These are phyloP conservation scores for Alternaria angustiovoidea DNA, from an alignment of 2,329 filamentous ascomycete genomes.

Conservation along the genomic window DNA sequence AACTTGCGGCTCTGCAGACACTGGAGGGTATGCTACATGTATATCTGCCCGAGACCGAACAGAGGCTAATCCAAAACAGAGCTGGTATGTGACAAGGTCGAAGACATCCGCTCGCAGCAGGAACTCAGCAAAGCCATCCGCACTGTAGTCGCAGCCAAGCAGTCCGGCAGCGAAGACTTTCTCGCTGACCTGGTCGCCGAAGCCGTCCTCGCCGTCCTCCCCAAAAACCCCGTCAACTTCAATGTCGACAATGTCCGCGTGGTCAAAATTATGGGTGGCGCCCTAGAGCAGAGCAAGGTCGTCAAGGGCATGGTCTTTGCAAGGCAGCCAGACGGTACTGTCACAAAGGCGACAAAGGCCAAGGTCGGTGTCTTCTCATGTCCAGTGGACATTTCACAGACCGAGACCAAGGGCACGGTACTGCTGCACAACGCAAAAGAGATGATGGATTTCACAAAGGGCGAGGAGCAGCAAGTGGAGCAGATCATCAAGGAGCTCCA, in stretches of 20 bases:
- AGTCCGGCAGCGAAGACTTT: constrained; percentile 90
- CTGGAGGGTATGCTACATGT: constrained; percentile 69
- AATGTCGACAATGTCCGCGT: constrained; percentile 99
- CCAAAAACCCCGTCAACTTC: constrained; percentile 95
- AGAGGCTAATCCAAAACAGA: constrained; percentile 57
- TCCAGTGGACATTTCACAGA: constrained; percentile 93
- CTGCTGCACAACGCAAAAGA: constrained; percentile 96
- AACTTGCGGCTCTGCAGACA: constrained; percentile 82
- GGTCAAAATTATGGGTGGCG: constrained; percentile 99
- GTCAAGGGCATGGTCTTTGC: constrained; percentile 99
- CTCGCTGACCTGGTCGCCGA: constrained; percentile 88
- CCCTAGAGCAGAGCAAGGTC: constrained; percentile 90
- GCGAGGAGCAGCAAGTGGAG: constrained; percentile 93
- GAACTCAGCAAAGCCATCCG: constrained; percentile 95
- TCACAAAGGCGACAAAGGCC: constrained; percentile 91
- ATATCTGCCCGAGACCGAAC: background rate
- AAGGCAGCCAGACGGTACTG: constrained; percentile 84
- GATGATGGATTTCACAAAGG: constrained; percentile 98
- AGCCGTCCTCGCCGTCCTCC: constrained; percentile 82
- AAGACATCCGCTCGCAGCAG: constrained; percentile 78
- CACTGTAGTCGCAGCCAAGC: constrained; percentile 96
- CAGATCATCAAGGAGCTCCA: constrained; percentile 91
- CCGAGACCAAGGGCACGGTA: constrained; percentile 98
- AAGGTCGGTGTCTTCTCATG: constrained; percentile 98
- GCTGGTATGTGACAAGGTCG: constrained; percentile 88